Evolutionary conservation across 148 eudicot species (phyloP), one percentile per base, ranked within the genome.

Genomic region (Rhododendron molle): DNA sequence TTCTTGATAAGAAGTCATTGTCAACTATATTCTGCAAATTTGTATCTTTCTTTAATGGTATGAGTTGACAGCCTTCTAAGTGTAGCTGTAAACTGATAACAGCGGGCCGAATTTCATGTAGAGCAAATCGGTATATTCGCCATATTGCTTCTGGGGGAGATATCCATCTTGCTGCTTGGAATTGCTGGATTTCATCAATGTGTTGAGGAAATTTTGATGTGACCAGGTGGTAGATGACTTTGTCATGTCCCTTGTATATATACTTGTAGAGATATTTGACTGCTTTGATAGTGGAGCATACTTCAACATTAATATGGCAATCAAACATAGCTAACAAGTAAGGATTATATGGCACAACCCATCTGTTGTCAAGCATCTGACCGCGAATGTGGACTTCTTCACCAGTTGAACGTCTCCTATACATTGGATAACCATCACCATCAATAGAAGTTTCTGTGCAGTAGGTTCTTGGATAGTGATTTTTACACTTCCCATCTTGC

Each of bases 1-100:
- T 7, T 23, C 12, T 5, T 5, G 32, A 58, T 0, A 7, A 0
- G 11, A 6, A n/a, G 0, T n/a, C 30, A 23, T 23, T n/a, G 1
- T 6, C 20, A 0, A 20, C 21, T 0, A 54, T 54, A 0, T 2
- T 15, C 0, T 16, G 30, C 3, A 65, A 7, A 7, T 23, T n/a
- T 3, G 10, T 10, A 21, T 21, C 12, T 0, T 21, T 43, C 72
- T 23, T 7, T 5, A n/a, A 65, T 20, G 2, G 4, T 1, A n/a
- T 6, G 0, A 21, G 11, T 2, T 65, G 28, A 0, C 12, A n/a
- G 1, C 72, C 72, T 65, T n/a, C 72, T 65, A 65, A 1, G 8
- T 65, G 72, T 0, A 65, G 13, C 11, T 21, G 30, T 0, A 65
- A 7, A 65, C 13, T n/a, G 10, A 21, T 65, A 0, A 65, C 72